Base-by-base conservation (phyloP, 2,329 filamentous ascomycete species). In the Waltergamsia citrina region DNA sequence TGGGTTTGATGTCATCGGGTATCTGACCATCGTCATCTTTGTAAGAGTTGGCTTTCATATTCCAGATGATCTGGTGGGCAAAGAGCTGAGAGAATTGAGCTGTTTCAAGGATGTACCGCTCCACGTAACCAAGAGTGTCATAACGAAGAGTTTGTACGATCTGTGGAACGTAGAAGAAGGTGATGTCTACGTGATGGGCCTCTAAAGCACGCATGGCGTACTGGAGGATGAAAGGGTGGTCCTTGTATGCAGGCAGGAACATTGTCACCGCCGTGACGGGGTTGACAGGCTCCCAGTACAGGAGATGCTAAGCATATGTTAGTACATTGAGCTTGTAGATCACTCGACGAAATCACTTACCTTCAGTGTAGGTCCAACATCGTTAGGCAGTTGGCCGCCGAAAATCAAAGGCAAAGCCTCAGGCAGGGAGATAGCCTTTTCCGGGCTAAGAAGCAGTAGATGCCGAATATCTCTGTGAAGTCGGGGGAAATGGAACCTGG, bases 51-150 rank as follows among this genome's bases (percentile, higher is more conserved):
- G 92, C 92, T 56, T 96, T 98, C 82, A 99, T 98, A 55, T 98
- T 99, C 92, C 93, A 99, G 52, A 99, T 98, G 45, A 98, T 96
- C 50, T 99, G 92, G 56, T 99, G 93, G 3, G 93, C 90, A 57
- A 98, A 98, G 7, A 96, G 65, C 56, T 96, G 92, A n/a, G 92
- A 96, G 51, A 94, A 88, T 48, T 93, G 90, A 2, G 88, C 92
- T 1, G 93, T 95, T 61, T 99, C 92, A 12, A 96, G 70, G 36
- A 98, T 96, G 52, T 95, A 98, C 29, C 90, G 76, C 57, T 95
- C 87, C 3, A 95, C 88, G 51, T 98, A 98, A 36, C 92, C 92
- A 17, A 98, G 68, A 10, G 73, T 74, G 65, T 99, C 92, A 48
- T 96, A 95, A 35, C 92, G 81, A 28, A 99, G 71, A 28, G 85